Evolutionary conservation across 177 flowering plant species (phyloP), one percentile per base, ranked within the genome.

Genomic region (Vitis hybrid): DNA sequence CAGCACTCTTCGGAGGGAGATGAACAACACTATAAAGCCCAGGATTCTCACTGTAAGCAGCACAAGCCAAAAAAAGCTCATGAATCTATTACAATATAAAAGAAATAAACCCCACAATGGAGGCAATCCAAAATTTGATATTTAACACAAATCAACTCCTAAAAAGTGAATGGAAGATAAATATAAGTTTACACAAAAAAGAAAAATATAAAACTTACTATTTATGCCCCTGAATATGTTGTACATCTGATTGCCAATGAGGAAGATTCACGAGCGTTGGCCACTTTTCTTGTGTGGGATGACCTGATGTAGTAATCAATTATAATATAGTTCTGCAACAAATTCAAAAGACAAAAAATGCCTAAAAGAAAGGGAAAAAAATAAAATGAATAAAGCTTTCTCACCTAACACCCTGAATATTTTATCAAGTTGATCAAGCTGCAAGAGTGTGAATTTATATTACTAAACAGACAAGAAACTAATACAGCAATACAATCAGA

Each of bases 351-450:
- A 52, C 30, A 57, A 6, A 56, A 30, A n/a, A 61, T 14, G 26
- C 13, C 3, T 61, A 49, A 48, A 2, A 52, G 17, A 48, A 67
- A 23, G 7, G n/a, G 26, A 5, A 13, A 50, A 67, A 40, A 2
- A 50, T 10, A 67, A 57, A 62, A 51, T 52, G 1, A 18, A 66
- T 51, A 65, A 49, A 58, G 32, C 49, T 51, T 55, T 34, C 9
- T 60, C 81, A 92, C 97, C 97, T 83, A 96, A 81, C 52, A 94
- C 97, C 82, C 89, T 96, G 70, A 96, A 96, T 75, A 96, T 96
- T 82, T 91, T 96, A 83, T 96, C 99, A 60, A 96, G 97, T 76
- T 96, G 99, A 82, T 96, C 98, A 73, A 93, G 88, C 97, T 91
- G 85, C 86, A 84, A 59, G 72, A 79, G 56, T 57, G 64, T 23